phyloP scores from a whole-genome alignment of 1,284 basidiomycete species.

The Phellopilus nigrolimitatus region DNA sequence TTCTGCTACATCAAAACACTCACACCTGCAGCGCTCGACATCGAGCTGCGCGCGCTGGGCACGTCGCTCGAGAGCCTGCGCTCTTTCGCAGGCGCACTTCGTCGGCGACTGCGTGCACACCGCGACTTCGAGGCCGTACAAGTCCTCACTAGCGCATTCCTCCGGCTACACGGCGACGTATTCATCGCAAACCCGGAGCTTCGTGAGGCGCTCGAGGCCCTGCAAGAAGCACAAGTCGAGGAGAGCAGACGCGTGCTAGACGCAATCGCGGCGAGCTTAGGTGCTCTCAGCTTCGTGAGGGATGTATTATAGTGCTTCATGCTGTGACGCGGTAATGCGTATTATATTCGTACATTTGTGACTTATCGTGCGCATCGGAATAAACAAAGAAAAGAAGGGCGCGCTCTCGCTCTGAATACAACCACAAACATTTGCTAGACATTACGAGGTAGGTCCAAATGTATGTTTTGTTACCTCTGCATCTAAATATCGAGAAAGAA shows the following conservation, averaged over 20 bases:
- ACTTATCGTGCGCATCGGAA: no score
- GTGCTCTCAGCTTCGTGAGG: slow-evolving; percentile 66
- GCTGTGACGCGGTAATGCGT: no score
- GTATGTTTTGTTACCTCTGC: no score
- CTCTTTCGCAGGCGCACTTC: slow-evolving; percentile 73
- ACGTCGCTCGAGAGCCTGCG: slow-evolving; percentile 61
- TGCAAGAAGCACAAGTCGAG: slow-evolving; percentile 60
- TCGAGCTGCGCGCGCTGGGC: slow-evolving; percentile 78
- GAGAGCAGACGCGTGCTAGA: slow-evolving; percentile 74
- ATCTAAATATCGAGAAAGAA: no score
- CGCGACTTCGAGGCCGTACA: slow-evolving; percentile 96
- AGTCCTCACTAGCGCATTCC: slow-evolving; percentile 80
- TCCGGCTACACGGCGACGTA: slow-evolving; percentile 81
- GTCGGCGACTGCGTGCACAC: slow-evolving; percentile 68
- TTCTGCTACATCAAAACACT: slow-evolving; percentile 85
- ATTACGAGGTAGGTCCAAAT: no score
- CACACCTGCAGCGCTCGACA: slow-evolving; percentile 86
- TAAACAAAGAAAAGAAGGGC: no score
- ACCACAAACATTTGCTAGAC: no score
- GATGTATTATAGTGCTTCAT: slow-evolving; percentile 33
- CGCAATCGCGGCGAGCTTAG: slow-evolving; percentile 64
- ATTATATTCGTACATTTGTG: no score
- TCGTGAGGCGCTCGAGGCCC: slow-evolving; percentile 45
- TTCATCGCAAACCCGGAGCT: slow-evolving; percentile 70
- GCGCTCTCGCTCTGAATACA: no score